Percentiles rank a stretch among this genome's conserved stretches.
These are phyloP conservation scores for Pichia sp. DNA, from an alignment of 1,139 yeast genomes.

Conservation along the genomic window DNA sequence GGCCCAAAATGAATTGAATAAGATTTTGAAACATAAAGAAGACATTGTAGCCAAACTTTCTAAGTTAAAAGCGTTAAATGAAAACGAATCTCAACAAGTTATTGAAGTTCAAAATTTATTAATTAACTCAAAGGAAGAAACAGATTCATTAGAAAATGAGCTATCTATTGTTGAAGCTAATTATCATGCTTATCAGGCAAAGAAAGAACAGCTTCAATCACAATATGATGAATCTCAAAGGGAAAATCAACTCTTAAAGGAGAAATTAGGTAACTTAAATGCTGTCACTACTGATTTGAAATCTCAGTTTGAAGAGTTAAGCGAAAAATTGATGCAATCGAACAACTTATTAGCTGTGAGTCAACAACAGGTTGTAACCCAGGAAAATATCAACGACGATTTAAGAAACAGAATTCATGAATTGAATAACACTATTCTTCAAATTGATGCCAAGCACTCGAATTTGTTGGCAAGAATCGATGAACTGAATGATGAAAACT, in stretches of 20 bases:
- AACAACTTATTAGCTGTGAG: constrained; percentile 57
- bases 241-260: constrained; percentile 57
- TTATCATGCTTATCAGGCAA: constrained; percentile 60
- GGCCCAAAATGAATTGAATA: constrained; percentile 69
- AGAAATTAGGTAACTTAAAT: constrained; percentile 56
- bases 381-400: constrained; percentile 36
- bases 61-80: constrained; percentile 62
- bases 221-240: constrained; percentile 59
- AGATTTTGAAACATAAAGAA: constrained; percentile 54
- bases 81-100: constrained; percentile 70
- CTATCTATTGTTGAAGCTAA: constrained; percentile 77
- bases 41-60: constrained; percentile 67
- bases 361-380: constrained; percentile 59
- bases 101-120: constrained; percentile 59
- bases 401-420: constrained; percentile 42
- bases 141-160: constrained; percentile 67
- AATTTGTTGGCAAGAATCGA: constrained; percentile 17
- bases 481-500: constrained; percentile 32
- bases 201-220: constrained; percentile 53
- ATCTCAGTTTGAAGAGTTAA: constrained; percentile 42
- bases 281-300: constrained; percentile 57
- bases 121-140: constrained; percentile 54
- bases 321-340: constrained; percentile 50
- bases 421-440: constrained; percentile 32
- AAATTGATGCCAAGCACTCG: constrained; percentile 30